A percentile compares a stretch with the other conserved stretches of the same genome.
phyloP scores from a whole-genome alignment of 164 flowering plant genomes.

The Santalum album region DNA sequence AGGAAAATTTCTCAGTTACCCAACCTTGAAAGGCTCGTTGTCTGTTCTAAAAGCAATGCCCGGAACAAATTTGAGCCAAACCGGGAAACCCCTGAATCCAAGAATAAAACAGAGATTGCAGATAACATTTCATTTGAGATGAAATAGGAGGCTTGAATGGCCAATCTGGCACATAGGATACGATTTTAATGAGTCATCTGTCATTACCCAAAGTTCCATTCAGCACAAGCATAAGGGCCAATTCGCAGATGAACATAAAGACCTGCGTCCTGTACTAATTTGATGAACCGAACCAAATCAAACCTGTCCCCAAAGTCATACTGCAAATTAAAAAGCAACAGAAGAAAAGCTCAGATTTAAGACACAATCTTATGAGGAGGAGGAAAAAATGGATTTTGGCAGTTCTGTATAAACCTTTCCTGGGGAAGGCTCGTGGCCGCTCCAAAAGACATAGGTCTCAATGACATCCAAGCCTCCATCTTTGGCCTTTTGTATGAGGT shows the following conservation, averaged over 20 bases:
- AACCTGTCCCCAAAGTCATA: constrained; percentile 72
- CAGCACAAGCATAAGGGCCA: constrained; percentile 83
- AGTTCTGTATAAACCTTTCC: constrained; percentile 57
- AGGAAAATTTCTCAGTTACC: too few species aligned
- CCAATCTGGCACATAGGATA: too few species aligned
- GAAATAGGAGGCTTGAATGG: too few species aligned
- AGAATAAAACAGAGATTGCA: constrained; percentile 11
- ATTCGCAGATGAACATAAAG: constrained; percentile 75
- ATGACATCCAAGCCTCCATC: constrained; percentile 80
- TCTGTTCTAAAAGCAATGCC: constrained; percentile 44
- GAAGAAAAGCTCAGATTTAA: not conserved
- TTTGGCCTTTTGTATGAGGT: constrained; percentile 70
- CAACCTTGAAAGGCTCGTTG: constrained; percentile 50
- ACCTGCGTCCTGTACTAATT: constrained; percentile 68
- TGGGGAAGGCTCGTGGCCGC: constrained; percentile 76
- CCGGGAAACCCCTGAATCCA: constrained; percentile 40
- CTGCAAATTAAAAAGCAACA: constrained; percentile 16
- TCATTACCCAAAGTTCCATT: constrained; percentile 84
- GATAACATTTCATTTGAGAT: not conserved
- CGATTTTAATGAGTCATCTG: too few species aligned
- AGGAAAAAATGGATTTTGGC: not conserved
- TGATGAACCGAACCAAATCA: constrained; percentile 65
- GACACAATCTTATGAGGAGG: too few species aligned
- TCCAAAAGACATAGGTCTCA: constrained; percentile 82
- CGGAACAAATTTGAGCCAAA: constrained; percentile 48